Percentiles rank a stretch among this genome's conserved stretches.
These are phyloP conservation scores for Hypoxylon lienhwacheense DNA, from an alignment of 495 filamentous ascomycete species.

Conservation along the genomic window DNA sequence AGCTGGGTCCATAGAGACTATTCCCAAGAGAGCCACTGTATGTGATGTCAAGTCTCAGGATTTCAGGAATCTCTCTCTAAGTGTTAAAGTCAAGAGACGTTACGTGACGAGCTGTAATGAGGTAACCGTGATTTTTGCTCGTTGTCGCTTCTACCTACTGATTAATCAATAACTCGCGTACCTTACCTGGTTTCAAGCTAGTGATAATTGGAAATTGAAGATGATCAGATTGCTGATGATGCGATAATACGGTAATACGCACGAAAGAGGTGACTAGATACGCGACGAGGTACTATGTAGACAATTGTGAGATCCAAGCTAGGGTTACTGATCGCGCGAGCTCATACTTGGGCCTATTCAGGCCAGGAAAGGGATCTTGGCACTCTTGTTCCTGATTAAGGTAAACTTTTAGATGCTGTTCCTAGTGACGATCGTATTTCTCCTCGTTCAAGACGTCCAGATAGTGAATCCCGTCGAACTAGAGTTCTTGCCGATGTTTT, in stretches of 20 bases:
- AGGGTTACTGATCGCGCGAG: constrained; percentile 2
- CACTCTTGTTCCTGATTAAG: constrained; percentile 22
- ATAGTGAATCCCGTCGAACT: neutral
- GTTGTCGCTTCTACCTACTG: neutral
- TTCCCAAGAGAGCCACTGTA: constrained; percentile 9
- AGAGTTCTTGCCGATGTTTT: constrained; percentile 3
- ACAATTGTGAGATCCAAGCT: constrained; percentile 2
- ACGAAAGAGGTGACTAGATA: constrained; percentile 2
- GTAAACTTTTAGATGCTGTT: constrained; percentile 12
- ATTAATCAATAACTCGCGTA: too few species aligned
- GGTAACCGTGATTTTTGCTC: too few species aligned
- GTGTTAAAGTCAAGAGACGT: too few species aligned
- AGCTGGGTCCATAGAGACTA: neutral
- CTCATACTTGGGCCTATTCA: constrained; percentile 10
- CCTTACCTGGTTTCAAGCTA: too few species aligned
- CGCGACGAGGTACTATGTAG: neutral
- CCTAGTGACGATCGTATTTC: constrained; percentile 16
- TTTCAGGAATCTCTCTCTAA: too few species aligned
- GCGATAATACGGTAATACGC: too few species aligned
- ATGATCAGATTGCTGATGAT: too few species aligned
- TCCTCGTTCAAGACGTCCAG: constrained; percentile 1
- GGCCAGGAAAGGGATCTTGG: constrained; percentile 24
- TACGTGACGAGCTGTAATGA: too few species aligned
- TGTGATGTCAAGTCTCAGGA: constrained; percentile 7
- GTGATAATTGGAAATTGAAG: too few species aligned